Evolutionary conservation across 192 early-diverging fungal species (phyloP), one percentile per base, ranked within the genome.

Genomic region (Gaertneriomyces semiglobifer): DNA sequence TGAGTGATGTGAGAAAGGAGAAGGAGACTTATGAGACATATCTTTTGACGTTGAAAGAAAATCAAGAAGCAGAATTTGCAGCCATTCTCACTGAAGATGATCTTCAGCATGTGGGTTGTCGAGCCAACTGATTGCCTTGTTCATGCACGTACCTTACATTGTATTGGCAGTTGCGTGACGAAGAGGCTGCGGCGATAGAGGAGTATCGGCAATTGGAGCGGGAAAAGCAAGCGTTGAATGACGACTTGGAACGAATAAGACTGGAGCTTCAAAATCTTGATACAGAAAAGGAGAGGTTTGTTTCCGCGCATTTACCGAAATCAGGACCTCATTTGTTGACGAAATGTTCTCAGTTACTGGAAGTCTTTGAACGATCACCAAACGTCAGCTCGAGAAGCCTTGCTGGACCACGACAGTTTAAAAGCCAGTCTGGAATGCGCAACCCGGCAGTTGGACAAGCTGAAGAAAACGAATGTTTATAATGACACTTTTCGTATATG

Each of bases 401-500:
- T 89, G 54, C 81, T 87, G 20, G 91, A 94, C 69, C 82, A 88
- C 20, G 90, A 93, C 63, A 85, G 88, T 45, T 69, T 95, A 39
- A 88, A 90, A 68, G 74, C 90, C 59, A 86, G 84, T 66, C 89
- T 89, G 58, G 93, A 89, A 57, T 82, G 88, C 62, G 89, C 89
- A 48, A 74, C 87, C 0, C 74, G 79, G 16, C 90, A 93, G 64
- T 82, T 95, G 10, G 91, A 92, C 33, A 81, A 84, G 62, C 79
- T 98, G 6, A 88, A 92, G 73, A 91, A 89, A 56, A 95, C 94
- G 3, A 95, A 94, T 68, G 93, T 98, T 12, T 94, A 89, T 78
- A 95, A 96, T 74, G 96, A 98, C 66, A 86, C 92, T 0, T 96
- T 96, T 73, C 88, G 88, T 53, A 95, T 98, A 44, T 74, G 86